Evolutionary conservation across 2,329 filamentous ascomycete genomes (phyloP).

Genomic region (Fusarium euwallaceae): DNA sequence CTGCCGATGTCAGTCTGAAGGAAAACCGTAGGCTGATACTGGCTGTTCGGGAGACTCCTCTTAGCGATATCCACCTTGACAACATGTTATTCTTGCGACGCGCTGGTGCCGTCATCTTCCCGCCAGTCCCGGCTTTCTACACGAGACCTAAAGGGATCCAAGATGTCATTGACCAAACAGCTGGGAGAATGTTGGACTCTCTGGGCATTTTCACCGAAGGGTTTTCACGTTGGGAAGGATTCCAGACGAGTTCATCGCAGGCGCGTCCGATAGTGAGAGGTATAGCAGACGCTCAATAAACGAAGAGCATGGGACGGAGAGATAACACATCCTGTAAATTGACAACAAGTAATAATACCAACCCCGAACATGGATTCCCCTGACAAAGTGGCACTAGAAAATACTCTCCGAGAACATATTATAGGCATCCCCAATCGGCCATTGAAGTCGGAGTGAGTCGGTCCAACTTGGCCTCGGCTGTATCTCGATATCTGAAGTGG

Average conservation of each 20-base stretch:
- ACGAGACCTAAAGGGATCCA: conserved; percentile 13
- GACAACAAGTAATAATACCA: neutral
- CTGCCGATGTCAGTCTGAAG: conserved; percentile 30
- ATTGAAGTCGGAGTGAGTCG: conserved; percentile 25
- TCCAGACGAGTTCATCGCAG: neutral
- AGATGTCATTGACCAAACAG: conserved; percentile 26
- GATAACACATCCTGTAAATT: neutral
- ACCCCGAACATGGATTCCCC: neutral
- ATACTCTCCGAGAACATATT: conserved; percentile 36
- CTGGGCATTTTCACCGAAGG: conserved; percentile 17
- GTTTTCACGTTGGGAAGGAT: conserved; percentile 21
- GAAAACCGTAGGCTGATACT: conserved; percentile 11
- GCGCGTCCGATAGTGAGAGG: neutral
- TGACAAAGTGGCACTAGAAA: conserved; percentile 5
- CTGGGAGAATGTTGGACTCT: conserved; percentile 27
- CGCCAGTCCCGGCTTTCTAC: conserved; percentile 29
- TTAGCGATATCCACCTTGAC: conserved; percentile 25
- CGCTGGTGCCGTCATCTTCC: conserved; percentile 26
- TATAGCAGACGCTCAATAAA: neutral
- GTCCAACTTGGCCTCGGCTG: conserved; percentile 30
- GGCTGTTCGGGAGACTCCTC: conserved; percentile 9
- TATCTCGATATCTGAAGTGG: conserved; percentile 23
- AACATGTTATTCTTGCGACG: conserved; percentile 25
- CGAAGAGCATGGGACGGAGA: neutral
- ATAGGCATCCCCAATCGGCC: conserved; percentile 29